Conservation (phyloP, 768 basidiomycete genomes). For the Dentipellis fragilis region DNA sequence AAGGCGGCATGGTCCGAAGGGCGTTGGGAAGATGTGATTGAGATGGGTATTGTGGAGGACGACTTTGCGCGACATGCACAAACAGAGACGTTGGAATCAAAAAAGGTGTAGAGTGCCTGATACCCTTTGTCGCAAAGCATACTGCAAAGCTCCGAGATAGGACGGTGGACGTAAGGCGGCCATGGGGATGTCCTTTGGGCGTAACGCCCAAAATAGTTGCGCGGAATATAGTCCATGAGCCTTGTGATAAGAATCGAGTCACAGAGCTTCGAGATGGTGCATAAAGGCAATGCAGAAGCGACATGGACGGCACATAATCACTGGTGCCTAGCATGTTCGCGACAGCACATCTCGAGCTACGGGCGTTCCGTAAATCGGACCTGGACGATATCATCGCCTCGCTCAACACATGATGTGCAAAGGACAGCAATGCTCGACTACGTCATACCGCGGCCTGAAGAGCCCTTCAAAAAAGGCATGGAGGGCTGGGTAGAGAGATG, state of each 20-base stretch:
- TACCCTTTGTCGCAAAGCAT: not conserved
- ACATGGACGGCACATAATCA: too few relatives aligned
- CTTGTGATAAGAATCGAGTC: not conserved
- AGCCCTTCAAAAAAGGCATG: not conserved
- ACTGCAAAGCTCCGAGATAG: not conserved
- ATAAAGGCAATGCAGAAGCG: too few relatives aligned
- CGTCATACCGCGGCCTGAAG: not conserved
- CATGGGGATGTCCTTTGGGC: not conserved
- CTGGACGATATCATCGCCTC: not conserved
- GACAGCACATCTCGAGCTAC: not conserved
- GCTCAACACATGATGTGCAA: not conserved
- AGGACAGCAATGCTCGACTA: not conserved
- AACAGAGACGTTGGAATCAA: not conserved
- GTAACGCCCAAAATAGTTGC: not conserved
- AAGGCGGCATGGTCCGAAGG: conserved; percentile 23
- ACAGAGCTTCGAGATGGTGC: too few relatives aligned
- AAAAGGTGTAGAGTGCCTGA: not conserved
- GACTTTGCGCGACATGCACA: not conserved
- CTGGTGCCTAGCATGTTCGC: not conserved
- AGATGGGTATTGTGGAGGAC: too few relatives aligned
- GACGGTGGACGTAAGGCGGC: not conserved
- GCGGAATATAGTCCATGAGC: not conserved
- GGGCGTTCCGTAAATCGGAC: not conserved
- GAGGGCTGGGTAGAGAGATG: not conserved
- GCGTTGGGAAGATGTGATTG: not conserved